Evolutionary conservation across 2,329 filamentous ascomycete genomes (phyloP).

Genomic region (Monosporascus sp.): DNA sequence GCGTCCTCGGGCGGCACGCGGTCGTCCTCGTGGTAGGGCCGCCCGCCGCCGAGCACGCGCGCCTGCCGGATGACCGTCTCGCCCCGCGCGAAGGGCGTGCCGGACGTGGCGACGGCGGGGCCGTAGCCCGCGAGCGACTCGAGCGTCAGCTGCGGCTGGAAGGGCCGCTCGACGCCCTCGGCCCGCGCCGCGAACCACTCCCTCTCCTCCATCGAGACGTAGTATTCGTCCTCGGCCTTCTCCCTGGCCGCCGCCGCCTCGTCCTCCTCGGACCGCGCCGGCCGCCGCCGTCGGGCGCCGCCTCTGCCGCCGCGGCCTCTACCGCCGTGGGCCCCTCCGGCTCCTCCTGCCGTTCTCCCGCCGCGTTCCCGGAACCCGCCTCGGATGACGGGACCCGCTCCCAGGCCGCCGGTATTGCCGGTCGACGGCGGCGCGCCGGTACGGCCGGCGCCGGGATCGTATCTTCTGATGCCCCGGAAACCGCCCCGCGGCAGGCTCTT

Average conservation of each 20-base stretch:
- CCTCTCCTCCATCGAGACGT: slow-evolving; percentile 15
- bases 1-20: slow-evolving; percentile 17
- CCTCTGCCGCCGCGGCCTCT: slow-evolving; percentile 4
- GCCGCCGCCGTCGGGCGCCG: slow-evolving; percentile 1
- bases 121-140: slow-evolving; percentile 32
- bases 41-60: slow-evolving; percentile 34
- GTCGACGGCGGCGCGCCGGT: slow-evolving; percentile 4
- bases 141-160: slow-evolving; percentile 28
- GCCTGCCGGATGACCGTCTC: slow-evolving; percentile 32
- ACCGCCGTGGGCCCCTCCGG: not conserved
- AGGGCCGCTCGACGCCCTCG: slow-evolving; percentile 24
- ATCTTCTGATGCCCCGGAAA: slow-evolving; percentile 3
- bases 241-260: slow-evolving; percentile 7
- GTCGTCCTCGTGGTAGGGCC: slow-evolving; percentile 24
- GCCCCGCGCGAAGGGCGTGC: slow-evolving; percentile 24
- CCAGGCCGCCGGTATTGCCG: not conserved
- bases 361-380: slow-evolving; percentile 16
- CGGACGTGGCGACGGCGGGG: slow-evolving; percentile 29
- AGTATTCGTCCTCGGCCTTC: slow-evolving; percentile 5
- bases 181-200: slow-evolving; percentile 22
- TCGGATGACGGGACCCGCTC: slow-evolving; percentile 9
- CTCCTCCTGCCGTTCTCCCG: slow-evolving; percentile 4
- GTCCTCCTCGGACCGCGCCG: not conserved
- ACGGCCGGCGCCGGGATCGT: not conserved
- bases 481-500: slow-evolving; percentile 31